Evolutionary conservation across 148 eudicot genomes (phyloP).

Genomic region (Rhododendron vialii): DNA sequence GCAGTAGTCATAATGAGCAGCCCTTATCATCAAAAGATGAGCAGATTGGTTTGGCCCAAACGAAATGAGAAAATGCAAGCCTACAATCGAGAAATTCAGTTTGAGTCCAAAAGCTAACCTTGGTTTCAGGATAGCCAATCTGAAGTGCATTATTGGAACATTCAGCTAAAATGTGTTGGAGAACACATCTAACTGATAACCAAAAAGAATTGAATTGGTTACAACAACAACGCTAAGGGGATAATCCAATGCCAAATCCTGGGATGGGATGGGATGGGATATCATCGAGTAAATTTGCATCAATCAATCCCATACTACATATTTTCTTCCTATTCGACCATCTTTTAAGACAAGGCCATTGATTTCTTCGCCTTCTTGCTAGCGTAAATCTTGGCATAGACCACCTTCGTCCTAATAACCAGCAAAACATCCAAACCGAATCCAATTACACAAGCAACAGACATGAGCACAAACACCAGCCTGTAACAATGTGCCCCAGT

Average conservation of each 20-base stretch:
- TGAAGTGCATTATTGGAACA: background rate
- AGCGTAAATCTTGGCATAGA: constrained; percentile 52
- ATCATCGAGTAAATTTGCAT: background rate
- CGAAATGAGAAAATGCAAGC: background rate
- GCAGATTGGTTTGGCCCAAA: background rate
- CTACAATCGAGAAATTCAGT: background rate
- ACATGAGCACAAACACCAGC: constrained; percentile 71
- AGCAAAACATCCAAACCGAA: constrained; percentile 55
- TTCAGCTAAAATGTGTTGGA: background rate
- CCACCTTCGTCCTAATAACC: constrained; percentile 44
- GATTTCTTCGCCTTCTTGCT: constrained; percentile 32
- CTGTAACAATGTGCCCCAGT: constrained; percentile 73
- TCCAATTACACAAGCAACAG: constrained; percentile 61
- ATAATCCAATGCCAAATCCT: background rate
- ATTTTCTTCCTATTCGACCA: background rate
- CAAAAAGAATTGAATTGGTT: background rate
- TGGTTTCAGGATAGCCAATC: background rate
- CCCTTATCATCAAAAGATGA: background rate
- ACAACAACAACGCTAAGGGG: background rate
- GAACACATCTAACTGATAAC: background rate
- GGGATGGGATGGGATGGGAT: too few relatives aligned
- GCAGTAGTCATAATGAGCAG: background rate
- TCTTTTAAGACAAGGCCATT: background rate
- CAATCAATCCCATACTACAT: background rate
- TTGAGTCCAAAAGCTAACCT: background rate